Percentiles rank a stretch among this genome's conserved stretches.
Conservation (phyloP, 2,329 filamentous ascomycete genomes). For the Pseudogymnoascus sp. region DNA sequence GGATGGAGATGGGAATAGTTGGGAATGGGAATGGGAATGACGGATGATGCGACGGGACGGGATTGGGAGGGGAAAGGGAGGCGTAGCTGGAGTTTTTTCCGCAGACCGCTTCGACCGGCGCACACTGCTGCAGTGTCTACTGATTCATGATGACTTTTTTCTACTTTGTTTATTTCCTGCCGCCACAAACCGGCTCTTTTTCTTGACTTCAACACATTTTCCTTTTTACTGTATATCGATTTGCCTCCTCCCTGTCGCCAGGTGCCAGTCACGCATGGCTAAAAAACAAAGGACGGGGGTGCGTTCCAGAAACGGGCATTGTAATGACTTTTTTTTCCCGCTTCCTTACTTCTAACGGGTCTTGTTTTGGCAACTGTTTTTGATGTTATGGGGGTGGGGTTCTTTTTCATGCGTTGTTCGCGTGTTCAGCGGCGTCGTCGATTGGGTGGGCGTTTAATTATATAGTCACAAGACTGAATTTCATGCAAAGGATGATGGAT, state of each 20-base stretch:
- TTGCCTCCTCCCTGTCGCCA: background rate
- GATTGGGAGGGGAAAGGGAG: background rate
- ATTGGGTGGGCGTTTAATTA: conserved; percentile 1
- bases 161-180: background rate
- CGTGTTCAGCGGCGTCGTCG: background rate
- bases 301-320: conserved; percentile 18
- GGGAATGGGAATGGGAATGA: background rate
- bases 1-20: background rate
- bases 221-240: background rate
- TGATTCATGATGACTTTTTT: background rate
- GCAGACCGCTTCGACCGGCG: background rate
- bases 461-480: conserved; percentile 4
- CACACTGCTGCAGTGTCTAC: background rate
- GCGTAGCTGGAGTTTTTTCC: conserved; percentile 2
- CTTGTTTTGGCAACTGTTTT: no score
- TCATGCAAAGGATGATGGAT: background rate
- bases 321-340: conserved; percentile 16
- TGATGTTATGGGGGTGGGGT: background rate
- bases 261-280: background rate
- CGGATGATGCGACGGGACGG: background rate
- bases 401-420: background rate
- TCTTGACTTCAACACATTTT: background rate
- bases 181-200: background rate
- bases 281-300: background rate
- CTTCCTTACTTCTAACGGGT: no score